Evolutionary conservation across 2,329 filamentous ascomycete genomes (phyloP).

Genomic region (Ciborinia camelliae): DNA sequence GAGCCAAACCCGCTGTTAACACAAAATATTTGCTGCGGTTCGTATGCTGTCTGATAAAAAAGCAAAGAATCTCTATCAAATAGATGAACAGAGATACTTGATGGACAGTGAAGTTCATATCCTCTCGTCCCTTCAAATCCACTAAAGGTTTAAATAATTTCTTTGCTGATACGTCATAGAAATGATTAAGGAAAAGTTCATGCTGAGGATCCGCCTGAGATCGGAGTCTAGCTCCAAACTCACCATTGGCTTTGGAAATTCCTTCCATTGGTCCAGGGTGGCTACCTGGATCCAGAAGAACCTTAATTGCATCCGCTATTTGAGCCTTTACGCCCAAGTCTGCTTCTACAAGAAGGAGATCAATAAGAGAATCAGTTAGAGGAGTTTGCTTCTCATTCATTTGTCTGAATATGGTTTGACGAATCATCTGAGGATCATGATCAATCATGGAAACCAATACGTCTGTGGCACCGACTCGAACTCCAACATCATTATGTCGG

Average conservation of each 20-base stretch:
- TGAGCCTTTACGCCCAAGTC: constrained; percentile 95
- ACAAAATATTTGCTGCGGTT: constrained; percentile 87
- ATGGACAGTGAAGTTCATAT: constrained; percentile 71
- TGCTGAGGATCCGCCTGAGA: constrained; percentile 66
- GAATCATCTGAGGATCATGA: constrained; percentile 91
- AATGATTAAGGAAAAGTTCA: constrained; percentile 78
- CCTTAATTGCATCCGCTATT: constrained; percentile 91
- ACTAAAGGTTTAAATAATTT: constrained; percentile 85
- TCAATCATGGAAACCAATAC: constrained; percentile 93
- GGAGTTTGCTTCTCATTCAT: constrained; percentile 82
- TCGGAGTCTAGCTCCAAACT: constrained; percentile 63
- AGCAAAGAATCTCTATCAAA: constrained; percentile 87
- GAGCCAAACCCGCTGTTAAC: constrained; percentile 71
- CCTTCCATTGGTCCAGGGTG: constrained; percentile 55
- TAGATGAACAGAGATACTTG: constrained; percentile 90
- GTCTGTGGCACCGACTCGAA: constrained; percentile 89
- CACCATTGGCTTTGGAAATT: constrained; percentile 61
- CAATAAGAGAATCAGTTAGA: constrained; percentile 87
- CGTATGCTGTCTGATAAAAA: constrained; percentile 87
- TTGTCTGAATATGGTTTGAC: constrained; percentile 87
- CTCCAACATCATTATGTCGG: constrained; percentile 75
- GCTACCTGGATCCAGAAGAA: constrained; percentile 74
- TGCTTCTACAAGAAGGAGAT: constrained; percentile 83
- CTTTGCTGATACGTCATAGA: constrained; percentile 83
- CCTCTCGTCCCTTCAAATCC: constrained; percentile 66